Percentiles rank a stretch among this genome's conserved stretches.
Evolutionary conservation across 768 basidiomycete genomes (phyloP).

Genomic region (Podaxis sp.): DNA sequence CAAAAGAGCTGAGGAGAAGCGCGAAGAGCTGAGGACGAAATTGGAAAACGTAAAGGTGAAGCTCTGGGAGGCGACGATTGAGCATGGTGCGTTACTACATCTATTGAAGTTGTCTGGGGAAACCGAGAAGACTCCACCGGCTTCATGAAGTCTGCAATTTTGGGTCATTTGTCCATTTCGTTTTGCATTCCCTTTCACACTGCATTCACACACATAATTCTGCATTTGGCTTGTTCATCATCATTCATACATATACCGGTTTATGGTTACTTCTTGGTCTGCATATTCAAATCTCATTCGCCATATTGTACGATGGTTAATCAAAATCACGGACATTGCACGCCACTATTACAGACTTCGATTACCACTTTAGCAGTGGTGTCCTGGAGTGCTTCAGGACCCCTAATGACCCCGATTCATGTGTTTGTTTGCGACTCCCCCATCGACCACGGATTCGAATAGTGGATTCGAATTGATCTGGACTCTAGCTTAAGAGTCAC

Average conservation of each 20-base stretch:
- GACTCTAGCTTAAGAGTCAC: background rate
- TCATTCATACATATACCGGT: background rate
- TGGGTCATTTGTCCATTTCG: background rate
- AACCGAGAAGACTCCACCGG: background rate
- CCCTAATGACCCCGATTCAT: background rate
- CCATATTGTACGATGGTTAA: background rate
- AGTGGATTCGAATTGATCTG: background rate
- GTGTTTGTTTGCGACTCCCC: background rate
- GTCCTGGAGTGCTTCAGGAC: too few relatives aligned
- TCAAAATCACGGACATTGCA: background rate
- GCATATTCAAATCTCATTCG: background rate
- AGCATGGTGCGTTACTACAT: slow-evolving; percentile 58
- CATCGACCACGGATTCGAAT: background rate
- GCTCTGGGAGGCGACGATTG: slow-evolving; percentile 71
- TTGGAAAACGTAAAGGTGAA: slow-evolving; percentile 58
- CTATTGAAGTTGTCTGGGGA: slow-evolving; percentile 29
- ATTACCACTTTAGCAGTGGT: too few relatives aligned
- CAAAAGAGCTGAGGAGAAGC: slow-evolving; percentile 48
- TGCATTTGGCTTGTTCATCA: background rate
- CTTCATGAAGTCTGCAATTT: background rate
- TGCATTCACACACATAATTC: background rate
- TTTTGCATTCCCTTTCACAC: background rate
- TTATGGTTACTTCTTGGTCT: background rate
- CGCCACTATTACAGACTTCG: background rate
- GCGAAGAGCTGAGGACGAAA: slow-evolving; percentile 46